Conservation (phyloP, 345 rosid species). For the Dimocarpus longan region DNA sequence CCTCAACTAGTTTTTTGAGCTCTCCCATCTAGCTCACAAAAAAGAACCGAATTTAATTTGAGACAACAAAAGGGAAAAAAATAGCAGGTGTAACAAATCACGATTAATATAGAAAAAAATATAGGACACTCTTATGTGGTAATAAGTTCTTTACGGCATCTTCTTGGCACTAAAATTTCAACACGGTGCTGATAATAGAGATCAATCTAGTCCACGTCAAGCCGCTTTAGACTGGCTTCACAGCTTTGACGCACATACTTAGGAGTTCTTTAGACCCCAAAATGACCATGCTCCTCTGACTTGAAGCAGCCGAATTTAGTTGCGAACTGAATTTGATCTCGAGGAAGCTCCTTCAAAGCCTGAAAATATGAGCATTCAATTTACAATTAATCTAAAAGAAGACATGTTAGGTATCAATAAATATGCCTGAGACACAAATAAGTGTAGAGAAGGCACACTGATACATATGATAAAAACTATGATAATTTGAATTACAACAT, state of each 20-base stretch:
- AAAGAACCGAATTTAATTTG: background rate
- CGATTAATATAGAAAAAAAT: too few species aligned
- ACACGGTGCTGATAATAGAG: conserved; percentile 53
- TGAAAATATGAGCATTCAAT: too few species aligned
- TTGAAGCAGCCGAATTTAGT: background rate
- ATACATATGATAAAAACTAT: background rate
- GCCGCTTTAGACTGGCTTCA: conserved; percentile 52
- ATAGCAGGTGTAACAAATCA: background rate
- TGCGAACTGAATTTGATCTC: conserved; percentile 7
- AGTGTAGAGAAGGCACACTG: background rate
- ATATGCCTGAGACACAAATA: background rate
- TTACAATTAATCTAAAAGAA: background rate
- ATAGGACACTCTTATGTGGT: too few species aligned
- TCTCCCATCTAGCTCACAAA: conserved; percentile 36
- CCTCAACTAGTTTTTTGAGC: conserved; percentile 44
- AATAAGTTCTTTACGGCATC: conserved; percentile 31
- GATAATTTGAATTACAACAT: background rate
- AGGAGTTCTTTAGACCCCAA: conserved; percentile 24
- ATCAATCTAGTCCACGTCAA: conserved; percentile 51
- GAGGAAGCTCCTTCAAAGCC: conserved; percentile 11
- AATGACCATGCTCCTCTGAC: background rate
- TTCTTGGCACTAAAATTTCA: conserved; percentile 51
- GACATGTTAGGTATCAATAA: too few species aligned
- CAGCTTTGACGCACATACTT: conserved; percentile 49
- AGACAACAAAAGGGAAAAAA: background rate